Percentiles rank a stretch among this genome's conserved stretches.
Evolutionary conservation across 257 asterid genomes (phyloP).

Genomic region (Henckelia pumila): DNA sequence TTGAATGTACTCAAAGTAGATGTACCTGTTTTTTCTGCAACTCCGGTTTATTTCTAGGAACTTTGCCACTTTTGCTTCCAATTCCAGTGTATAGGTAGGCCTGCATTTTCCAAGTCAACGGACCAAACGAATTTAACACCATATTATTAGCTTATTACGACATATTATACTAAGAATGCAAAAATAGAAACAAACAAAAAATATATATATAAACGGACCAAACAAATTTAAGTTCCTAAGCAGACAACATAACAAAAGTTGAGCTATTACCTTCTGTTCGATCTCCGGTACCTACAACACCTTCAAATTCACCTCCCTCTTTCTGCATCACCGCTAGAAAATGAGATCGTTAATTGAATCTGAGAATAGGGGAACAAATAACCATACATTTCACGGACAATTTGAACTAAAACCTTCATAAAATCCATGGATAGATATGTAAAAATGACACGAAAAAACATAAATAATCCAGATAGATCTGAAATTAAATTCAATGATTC

Average conservation of each 20-base stretch:
- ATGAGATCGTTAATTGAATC: conserved; percentile 15
- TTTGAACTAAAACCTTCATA: conserved; percentile 92
- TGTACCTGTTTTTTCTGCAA: no score
- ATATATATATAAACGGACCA: conserved; percentile 11
- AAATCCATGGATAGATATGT: conserved; percentile 93
- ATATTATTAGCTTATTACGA: no score
- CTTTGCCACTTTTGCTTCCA: no score
- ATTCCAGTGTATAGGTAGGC: no score
- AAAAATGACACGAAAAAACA: neutral
- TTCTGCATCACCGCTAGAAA: conserved; percentile 50
- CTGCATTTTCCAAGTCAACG: no score
- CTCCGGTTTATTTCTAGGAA: no score
- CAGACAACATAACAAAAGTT: conserved; percentile 6
- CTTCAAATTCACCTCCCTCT: conserved; percentile 97
- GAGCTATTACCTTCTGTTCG: conserved; percentile 85
- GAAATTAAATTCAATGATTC: neutral
- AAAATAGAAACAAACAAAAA: no score
- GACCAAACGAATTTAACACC: no score
- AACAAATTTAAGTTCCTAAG: conserved; percentile 8
- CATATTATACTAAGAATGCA: conserved; percentile 4
- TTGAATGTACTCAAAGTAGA: no score
- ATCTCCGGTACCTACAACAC: conserved; percentile 94
- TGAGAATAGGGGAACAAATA: conserved; percentile 3
- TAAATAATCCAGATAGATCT: neutral
- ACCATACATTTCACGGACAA: conserved; percentile 91